Percentiles rank a stretch among this genome's conserved stretches.
These are phyloP conservation scores for Penicillium sumatraense DNA, from an alignment of 2,329 filamentous ascomycete species.

Conservation along the genomic window DNA sequence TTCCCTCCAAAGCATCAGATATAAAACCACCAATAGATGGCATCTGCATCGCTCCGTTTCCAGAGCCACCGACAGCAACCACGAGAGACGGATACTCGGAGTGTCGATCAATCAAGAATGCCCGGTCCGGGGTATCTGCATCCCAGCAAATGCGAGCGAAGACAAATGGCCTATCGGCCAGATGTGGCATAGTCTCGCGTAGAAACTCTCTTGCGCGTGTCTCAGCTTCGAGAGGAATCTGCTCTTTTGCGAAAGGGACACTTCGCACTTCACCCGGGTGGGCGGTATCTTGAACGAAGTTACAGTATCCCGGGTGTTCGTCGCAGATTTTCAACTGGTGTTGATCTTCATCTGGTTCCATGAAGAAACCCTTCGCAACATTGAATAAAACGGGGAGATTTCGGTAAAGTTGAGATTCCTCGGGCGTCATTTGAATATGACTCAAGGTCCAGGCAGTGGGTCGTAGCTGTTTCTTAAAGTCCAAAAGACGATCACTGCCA, in stretches of 20 bases:
- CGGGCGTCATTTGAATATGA: slow-evolving; percentile 54
- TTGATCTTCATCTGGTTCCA: slow-evolving; percentile 50
- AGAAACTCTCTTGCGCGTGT: slow-evolving; percentile 55
- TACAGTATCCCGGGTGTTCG: slow-evolving; percentile 62
- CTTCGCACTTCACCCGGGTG: slow-evolving; percentile 36
- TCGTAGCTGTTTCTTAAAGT: slow-evolving; percentile 58
- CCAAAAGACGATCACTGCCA: slow-evolving; percentile 51
- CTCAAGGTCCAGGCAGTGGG: slow-evolving; percentile 60
- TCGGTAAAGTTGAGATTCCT: slow-evolving; percentile 52
- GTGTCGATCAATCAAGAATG: slow-evolving; percentile 58
- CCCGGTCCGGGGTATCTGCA: slow-evolving; percentile 59
- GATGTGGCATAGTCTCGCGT: slow-evolving; percentile 57
- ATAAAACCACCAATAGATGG: slow-evolving; percentile 57
- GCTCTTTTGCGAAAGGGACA: slow-evolving; percentile 49
- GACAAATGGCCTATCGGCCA: slow-evolving; percentile 52
- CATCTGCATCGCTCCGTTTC: slow-evolving; percentile 60
- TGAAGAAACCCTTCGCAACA: slow-evolving; percentile 55
- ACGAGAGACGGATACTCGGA: slow-evolving; percentile 49
- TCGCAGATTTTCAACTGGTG: slow-evolving; percentile 50
- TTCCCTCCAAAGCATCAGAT: slow-evolving; percentile 53
- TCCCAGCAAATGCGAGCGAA: slow-evolving; percentile 63
- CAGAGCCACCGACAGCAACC: slow-evolving; percentile 57
- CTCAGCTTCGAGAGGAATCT: slow-evolving; percentile 53
- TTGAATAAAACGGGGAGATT: slow-evolving; percentile 57
- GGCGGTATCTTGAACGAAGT: slow-evolving; percentile 41